Base-by-base conservation (phyloP, 345 rosid genomes). In the Aethionema arabicum region DNA sequence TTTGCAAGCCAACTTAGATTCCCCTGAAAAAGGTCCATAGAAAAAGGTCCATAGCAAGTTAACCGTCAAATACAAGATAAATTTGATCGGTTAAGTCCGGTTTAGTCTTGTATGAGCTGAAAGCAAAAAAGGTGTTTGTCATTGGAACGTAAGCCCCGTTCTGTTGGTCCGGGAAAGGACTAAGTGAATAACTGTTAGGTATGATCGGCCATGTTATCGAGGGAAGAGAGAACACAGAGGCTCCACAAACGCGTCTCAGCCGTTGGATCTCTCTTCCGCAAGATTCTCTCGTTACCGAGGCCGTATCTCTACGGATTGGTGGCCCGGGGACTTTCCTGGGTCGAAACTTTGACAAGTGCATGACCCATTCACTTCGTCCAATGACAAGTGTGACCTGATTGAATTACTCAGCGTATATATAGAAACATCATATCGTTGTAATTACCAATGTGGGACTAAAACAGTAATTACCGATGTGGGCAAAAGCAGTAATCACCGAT, bases 321-420 rank as follows among this genome's bases (percentile, higher is more conserved):
- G 59, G 46, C 68, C 74, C 68, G 67, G 73, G 61, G 56, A 68
- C 67, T 69, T 69, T 69, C 67, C 73, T 61, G 56, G 32, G 57
- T n/a, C 21, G 7, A 16, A 32, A 2, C 68, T 40, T 32, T 6
- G 68, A 55, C 68, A 46, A 55, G 57, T 41, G 44, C 32, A 46
- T 0, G 29, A 54, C 62, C 62, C 43, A 46, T 2, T 61, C 67
- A 61, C 67, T 32, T 53, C 51, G 39, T 46, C 15, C 56, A 61
- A 15, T 43, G 62, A 60, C 73, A 2, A 2, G 31, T 45, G 21
- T 15, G 0, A 3, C 5, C 7, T 11, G 5, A 3, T 13, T 1
- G 5, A 5, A 0, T 0, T 6, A 2, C 27, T 13, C 14, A 2
- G 8, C 13, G 10, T 10, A 46, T 65, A 29, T 65, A 55, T 4